Percentiles rank a stretch among this genome's conserved stretches.
phyloP scores from a whole-genome alignment of 2,329 filamentous ascomycete genomes.

The Penicillium sp. region DNA sequence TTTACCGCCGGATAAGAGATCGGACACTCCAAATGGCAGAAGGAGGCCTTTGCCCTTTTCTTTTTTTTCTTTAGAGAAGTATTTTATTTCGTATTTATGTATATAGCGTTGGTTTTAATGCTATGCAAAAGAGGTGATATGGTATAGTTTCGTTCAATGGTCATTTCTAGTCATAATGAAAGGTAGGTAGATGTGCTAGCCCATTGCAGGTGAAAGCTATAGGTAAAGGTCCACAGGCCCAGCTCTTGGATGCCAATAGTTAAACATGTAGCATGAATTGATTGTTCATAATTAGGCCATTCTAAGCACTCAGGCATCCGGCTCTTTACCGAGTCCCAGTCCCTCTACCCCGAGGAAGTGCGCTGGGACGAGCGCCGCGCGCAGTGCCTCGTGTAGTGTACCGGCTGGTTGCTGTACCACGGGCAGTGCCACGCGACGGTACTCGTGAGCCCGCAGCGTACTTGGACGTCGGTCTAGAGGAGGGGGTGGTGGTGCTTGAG shows the following conservation, averaged over 20 bases:
- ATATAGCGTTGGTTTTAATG: background rate
- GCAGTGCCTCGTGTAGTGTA: slow-evolving; percentile 33
- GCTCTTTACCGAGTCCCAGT: slow-evolving; percentile 24
- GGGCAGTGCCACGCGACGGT: slow-evolving; percentile 21
- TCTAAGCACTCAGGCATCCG: background rate
- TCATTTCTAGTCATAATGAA: slow-evolving; percentile 2
- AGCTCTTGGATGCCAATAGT: background rate
- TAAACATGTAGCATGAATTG: background rate
- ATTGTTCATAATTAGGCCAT: background rate
- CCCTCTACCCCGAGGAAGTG: slow-evolving; percentile 35
- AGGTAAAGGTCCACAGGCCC: background rate
- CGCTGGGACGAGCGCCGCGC: slow-evolving; percentile 30
- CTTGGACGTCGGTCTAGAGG: slow-evolving; percentile 40
- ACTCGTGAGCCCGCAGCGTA: slow-evolving; percentile 23
- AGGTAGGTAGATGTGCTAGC: background rate
- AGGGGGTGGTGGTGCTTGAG: slow-evolving; percentile 37
- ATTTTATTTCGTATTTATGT: background rate
- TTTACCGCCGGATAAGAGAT: slow-evolving; percentile 20
- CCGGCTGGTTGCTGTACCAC: slow-evolving; percentile 22
- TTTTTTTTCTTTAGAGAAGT: background rate
- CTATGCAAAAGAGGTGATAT: background rate
- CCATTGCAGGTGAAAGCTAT: background rate
- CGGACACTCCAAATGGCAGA: slow-evolving; percentile 4
- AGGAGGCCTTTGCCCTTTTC: background rate
- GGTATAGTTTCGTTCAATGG: background rate